Evolutionary conservation across 2,329 filamentous ascomycete genomes (phyloP).

Genomic region (Elsinoe australis): DNA sequence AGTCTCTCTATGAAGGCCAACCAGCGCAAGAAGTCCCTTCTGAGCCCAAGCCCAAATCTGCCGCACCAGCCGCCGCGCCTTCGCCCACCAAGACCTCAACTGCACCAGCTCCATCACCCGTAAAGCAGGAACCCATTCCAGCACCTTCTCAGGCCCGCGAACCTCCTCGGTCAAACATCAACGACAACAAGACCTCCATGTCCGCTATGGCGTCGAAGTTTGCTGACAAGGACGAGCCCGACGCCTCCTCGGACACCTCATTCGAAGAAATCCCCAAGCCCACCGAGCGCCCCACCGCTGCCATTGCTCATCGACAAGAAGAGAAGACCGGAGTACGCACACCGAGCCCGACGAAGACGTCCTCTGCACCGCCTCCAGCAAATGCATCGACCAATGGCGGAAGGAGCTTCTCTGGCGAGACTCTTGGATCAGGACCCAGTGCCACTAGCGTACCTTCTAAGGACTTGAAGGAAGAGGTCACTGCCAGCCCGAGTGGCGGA

Average conservation of each 20-base stretch:
- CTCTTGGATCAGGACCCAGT: slow-evolving; percentile 19
- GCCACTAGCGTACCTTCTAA: slow-evolving; percentile 17
- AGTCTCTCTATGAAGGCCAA: slow-evolving; percentile 80
- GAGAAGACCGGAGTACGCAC: slow-evolving; percentile 33
- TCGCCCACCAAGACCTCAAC: slow-evolving; percentile 37
- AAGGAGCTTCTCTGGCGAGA: slow-evolving; percentile 17
- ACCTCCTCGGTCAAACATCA: slow-evolving; percentile 59
- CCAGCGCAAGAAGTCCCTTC: slow-evolving; percentile 68
- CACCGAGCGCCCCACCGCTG: slow-evolving; percentile 49
- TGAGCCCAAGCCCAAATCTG: slow-evolving; percentile 39
- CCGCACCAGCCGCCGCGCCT: slow-evolving; percentile 27
- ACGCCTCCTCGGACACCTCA: slow-evolving; percentile 58
- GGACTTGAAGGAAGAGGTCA: slow-evolving; percentile 22
- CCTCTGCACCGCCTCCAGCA: slow-evolving; percentile 26
- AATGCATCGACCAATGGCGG: slow-evolving; percentile 16
- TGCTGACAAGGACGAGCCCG: slow-evolving; percentile 60
- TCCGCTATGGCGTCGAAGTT: slow-evolving; percentile 78
- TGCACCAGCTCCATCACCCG: slow-evolving; percentile 40
- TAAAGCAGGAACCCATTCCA: slow-evolving; percentile 44
- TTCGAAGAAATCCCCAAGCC: slow-evolving; percentile 83
- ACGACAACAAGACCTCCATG: slow-evolving; percentile 81
- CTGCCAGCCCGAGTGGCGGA: slow-evolving; percentile 22
- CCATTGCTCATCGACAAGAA: slow-evolving; percentile 31
- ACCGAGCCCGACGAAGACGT: slow-evolving; percentile 22
- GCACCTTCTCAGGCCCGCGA: slow-evolving; percentile 36